Conservation (phyloP, 192 early-diverging fungal species). For the Coemansia sp. region DNA sequence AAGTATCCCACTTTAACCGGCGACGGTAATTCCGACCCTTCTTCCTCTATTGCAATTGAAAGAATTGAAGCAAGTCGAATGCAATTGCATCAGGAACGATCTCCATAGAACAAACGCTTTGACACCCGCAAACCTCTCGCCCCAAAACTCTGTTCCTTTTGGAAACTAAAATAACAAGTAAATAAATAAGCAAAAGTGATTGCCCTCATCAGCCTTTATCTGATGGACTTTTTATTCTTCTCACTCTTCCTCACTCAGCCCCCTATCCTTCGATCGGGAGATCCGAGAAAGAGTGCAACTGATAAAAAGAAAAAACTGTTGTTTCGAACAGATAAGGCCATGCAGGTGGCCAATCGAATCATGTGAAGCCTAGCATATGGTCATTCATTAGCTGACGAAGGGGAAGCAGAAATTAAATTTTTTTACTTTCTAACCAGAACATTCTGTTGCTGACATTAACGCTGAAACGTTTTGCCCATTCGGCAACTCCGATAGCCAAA, state of each 20-base stretch:
- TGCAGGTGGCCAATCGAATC: slow-evolving; percentile 6
- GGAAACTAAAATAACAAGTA: too few relatives aligned
- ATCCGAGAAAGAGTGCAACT: background rate
- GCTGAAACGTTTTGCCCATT: background rate
- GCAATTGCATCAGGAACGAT: background rate
- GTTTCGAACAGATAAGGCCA: slow-evolving; percentile 6
- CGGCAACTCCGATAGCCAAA: background rate
- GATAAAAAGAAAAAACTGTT: too few relatives aligned
- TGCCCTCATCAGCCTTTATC: too few relatives aligned
- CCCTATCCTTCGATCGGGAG: background rate
- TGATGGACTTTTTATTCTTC: too few relatives aligned
- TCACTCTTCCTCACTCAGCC: too few relatives aligned
- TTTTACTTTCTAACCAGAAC: background rate
- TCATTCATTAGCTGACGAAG: too few relatives aligned
- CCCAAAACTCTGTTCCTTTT: too few relatives aligned
- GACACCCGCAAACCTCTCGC: background rate
- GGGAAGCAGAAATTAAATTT: too few relatives aligned
- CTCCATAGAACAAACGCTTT: background rate
- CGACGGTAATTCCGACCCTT: background rate
- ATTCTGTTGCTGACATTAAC: background rate
- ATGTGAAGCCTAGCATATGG: background rate
- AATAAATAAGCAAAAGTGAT: too few relatives aligned
- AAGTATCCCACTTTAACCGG: too few relatives aligned
- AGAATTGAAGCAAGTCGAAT: background rate
- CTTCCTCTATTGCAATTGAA: background rate